Evolutionary conservation across 345 rosid genomes (phyloP), one percentile per base, ranked within the genome.

Genomic region (Hibiscus syriacus): DNA sequence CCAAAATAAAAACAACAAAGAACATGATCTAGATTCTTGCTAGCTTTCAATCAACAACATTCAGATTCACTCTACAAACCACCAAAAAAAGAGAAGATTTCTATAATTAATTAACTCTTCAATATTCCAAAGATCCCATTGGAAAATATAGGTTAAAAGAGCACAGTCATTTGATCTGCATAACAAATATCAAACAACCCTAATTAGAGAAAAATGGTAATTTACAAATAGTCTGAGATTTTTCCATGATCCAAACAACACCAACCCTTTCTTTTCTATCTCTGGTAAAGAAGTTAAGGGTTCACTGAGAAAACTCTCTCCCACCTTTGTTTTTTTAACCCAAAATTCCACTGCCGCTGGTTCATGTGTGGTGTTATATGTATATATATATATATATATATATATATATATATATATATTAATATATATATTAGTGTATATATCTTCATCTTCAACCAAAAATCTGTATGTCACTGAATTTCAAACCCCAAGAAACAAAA

Each of bases 201-300:
- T 87, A 74, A 83, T 73, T 70, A 70, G 79, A 81, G 79, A 72
- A 77, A 84, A 81, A 34, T 73, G 69, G 71, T 72, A 76, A 73
- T 77, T 76, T 83, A 86, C 86, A 82, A 60, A 81, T 8, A 22
- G 54, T n/a, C 3, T 53, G 64, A 72, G 84, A 78, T 30, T 70
- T 77, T 77, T 76, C 72, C 60, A 34, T 41, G 16, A 32, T 38
- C 48, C 55, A 46, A 64, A 7, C 41, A 63, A 43, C 25, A 62
- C 68, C 54, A 57, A 55, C 36, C 38, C 34, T 3, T 53, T 10
- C n/a, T 10, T 2, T 30, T 48, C 20, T 17, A 6, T 22, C 12
- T 10, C 20, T 16, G 46, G 38, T 34, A 39, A 39, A 62, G 20
- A 23, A 56, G 60, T 36, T 27, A 45, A 66, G 69, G 66, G 56